Evolutionary conservation across 1,284 basidiomycete species (phyloP), one percentile per base, ranked within the genome.

Genomic region (Flammula alnicola): DNA sequence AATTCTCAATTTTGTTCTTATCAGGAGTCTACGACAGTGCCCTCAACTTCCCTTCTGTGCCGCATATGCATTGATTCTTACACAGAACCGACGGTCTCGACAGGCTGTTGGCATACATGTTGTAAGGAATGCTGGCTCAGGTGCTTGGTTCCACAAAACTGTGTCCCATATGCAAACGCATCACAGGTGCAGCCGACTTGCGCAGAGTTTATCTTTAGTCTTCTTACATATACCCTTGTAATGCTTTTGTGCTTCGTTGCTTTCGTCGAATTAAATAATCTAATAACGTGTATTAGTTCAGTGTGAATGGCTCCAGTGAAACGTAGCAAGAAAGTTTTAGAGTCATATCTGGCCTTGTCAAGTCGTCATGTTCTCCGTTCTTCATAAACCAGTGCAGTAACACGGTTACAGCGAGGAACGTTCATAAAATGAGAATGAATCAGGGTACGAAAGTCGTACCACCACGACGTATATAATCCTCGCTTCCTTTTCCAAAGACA

Each of bases 31-130:
- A 40, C 47, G 2, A 30, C 44, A 5, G 63, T 75, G 26, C 72
- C 76, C 5, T 69, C 77, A 5, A 73, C 76, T 5, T 70, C 78
- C 3, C 64, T 77, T 3, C 71, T 83, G 1, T 91, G 88, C 65
- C 83, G 88, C 17, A 88, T 91, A 47, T 91, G 88, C 58, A 68
- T 91, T 6, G 88, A 90, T 44, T 76, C 83, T 1, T 90, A 89
- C 56, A 77, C 73, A 1, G 89, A 91, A 52, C 86, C 89, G 0
- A 89, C 88, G 0, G 79, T 84, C 3, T 89, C 87, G n/a, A 89
- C 86, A 0, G 88, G 88, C 3, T 91, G 88, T 63, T 91, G 89
- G 89, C 88, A 91, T 62, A 87, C 87, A 0, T 91, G 86, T 58
- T 91, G 89, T 64, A 73, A 82, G 33, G 81, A 82, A 62, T 91